Conservation (phyloP, 148 eudicot species). For the Silene conica region DNA sequence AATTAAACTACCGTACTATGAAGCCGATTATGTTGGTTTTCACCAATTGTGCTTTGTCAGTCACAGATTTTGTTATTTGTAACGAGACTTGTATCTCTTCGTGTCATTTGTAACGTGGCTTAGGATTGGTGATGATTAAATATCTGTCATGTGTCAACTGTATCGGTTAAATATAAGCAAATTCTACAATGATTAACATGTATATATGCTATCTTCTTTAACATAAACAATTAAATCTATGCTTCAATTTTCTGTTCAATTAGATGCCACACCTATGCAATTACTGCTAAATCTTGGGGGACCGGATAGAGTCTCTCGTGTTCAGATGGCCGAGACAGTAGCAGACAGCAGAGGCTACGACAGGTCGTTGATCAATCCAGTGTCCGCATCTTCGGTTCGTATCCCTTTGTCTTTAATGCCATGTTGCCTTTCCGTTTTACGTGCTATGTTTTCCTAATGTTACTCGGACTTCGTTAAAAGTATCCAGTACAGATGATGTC, state of each 20-base stretch:
- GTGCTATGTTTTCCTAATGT: not conserved
- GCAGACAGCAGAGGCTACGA: conserved; percentile 61
- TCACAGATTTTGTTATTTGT: no score
- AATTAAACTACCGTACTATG: no score
- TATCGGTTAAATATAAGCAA: no score
- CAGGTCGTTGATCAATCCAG: conserved; percentile 60
- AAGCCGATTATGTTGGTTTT: no score
- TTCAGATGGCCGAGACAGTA: conserved; percentile 85
- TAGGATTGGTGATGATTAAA: no score
- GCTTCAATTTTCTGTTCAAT: not conserved
- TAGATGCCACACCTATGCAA: conserved; percentile 62
- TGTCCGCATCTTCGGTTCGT: conserved; percentile 81
- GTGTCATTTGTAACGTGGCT: no score
- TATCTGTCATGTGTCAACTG: no score
- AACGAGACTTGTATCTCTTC: no score
- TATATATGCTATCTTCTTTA: not conserved
- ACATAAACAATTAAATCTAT: not conserved
- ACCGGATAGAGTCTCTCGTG: conserved; percentile 84
- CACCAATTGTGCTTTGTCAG: no score
- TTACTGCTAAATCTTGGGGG: conserved; percentile 76
- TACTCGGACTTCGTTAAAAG: not conserved
- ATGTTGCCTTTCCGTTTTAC: not conserved
- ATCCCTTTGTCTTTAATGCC: not conserved
- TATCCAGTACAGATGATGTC: no score
- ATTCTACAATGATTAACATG: no score